Evolutionary conservation across 257 asterid genomes (phyloP).

Genomic region (Pogostemon cablin): DNA sequence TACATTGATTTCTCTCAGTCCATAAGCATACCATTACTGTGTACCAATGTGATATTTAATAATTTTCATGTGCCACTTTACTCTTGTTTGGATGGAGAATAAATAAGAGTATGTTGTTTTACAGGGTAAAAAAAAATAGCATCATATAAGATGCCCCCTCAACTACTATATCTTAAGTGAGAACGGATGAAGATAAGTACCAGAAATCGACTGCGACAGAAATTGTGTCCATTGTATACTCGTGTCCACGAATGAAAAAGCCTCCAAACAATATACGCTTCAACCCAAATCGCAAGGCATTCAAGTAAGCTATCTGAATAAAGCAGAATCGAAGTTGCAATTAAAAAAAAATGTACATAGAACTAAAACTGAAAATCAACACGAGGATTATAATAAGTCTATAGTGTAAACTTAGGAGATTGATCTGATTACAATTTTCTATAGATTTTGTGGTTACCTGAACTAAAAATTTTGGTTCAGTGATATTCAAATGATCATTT

Average conservation of each 20-base stretch:
- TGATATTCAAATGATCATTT: slow-evolving; percentile 10
- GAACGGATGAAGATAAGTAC: slow-evolving; percentile 42
- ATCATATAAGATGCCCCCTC: not conserved
- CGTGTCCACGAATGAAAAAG: slow-evolving; percentile 86
- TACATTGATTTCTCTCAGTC: not conserved
- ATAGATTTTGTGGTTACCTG: not conserved
- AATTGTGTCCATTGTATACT: slow-evolving; percentile 93
- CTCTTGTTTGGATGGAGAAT: too few species aligned
- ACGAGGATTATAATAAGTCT: not conserved
- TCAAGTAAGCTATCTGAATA: slow-evolving; percentile 82
- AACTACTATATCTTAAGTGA: not conserved
- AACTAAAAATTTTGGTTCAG: not conserved
- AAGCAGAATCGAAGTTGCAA: slow-evolving; percentile 23
- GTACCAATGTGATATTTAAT: too few species aligned
- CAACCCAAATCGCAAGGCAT: slow-evolving; percentile 79
- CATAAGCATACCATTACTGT: not conserved
- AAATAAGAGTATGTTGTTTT: too few species aligned
- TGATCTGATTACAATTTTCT: not conserved
- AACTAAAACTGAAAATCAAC: slow-evolving; percentile 19
- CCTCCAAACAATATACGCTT: slow-evolving; percentile 93
- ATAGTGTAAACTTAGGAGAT: not conserved
- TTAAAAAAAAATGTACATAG: slow-evolving; percentile 4
- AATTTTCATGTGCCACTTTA: too few species aligned
- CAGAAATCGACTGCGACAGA: slow-evolving; percentile 94
- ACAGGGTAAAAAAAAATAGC: too few species aligned